These are phyloP conservation scores for Fraxinus dipetala DNA, from an alignment of 305 asterid genomes.

Conservation along the genomic window DNA sequence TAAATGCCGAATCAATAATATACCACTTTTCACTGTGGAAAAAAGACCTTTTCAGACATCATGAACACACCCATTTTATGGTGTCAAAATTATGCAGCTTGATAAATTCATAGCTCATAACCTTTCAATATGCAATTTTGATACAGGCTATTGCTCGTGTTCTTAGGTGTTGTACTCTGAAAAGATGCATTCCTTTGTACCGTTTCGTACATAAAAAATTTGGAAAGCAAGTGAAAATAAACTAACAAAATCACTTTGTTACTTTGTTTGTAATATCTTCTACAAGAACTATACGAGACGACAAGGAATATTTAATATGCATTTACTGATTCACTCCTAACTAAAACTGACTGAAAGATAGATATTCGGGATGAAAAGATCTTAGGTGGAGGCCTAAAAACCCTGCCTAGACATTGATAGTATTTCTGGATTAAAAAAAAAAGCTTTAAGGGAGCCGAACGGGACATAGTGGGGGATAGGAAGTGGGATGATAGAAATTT, in stretches of 20 bases:
- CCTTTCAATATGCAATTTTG: not conserved
- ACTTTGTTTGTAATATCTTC: not conserved
- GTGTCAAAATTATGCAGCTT: conserved; percentile 1
- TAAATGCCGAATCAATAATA: not conserved
- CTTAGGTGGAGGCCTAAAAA: not conserved
- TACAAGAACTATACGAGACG: not conserved
- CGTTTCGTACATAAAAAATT: not conserved
- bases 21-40: not conserved
- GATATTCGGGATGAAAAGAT: not conserved
- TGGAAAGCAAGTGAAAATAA: not conserved
- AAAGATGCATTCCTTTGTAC: not conserved
- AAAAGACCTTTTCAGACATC: not conserved
- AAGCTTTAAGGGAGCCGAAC: not conserved
- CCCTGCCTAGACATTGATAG: not conserved
- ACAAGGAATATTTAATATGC: not conserved
- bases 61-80: not conserved
- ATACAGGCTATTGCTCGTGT: not conserved
- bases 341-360: not conserved
- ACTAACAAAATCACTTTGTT: not conserved
- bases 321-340: not conserved
- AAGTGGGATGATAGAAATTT: not conserved
- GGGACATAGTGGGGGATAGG: not conserved
- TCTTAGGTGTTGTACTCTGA: not conserved
- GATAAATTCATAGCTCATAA: not conserved
- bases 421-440: not conserved